phyloP scores from a whole-genome alignment of 1,284 basidiomycete species.

The Chalciporus sp. region DNA sequence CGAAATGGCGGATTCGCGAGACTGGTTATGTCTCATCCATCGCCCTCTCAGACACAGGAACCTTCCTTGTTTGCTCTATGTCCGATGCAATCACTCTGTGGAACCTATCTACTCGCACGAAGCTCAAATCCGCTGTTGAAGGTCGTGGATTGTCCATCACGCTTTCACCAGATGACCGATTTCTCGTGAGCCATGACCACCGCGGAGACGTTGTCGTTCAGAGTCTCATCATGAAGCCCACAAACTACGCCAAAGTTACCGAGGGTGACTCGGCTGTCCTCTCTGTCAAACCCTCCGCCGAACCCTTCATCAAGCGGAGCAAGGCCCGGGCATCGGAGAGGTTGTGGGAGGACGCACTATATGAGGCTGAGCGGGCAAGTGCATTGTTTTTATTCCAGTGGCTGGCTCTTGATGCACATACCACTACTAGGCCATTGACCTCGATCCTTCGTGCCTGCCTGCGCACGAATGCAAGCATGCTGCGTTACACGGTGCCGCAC shows the following conservation, averaged over 20 bases:
- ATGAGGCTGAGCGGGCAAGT: constrained; percentile 10
- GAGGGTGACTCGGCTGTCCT: no score
- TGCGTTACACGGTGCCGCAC: not conserved
- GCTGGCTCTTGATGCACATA: no score
- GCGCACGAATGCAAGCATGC: not conserved
- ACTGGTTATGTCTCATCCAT: not conserved
- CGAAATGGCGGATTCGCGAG: not conserved
- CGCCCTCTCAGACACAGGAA: not conserved
- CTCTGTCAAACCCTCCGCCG: no score
- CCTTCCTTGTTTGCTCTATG: not conserved
- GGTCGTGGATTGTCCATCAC: no score
- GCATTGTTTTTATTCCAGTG: no score
- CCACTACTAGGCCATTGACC: not conserved
- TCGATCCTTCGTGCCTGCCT: not conserved
- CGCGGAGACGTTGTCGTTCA: no score
- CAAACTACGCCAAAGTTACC: no score
- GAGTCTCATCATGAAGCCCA: no score
- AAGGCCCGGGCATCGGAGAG: not conserved
- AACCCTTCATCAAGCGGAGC: constrained; percentile 9
- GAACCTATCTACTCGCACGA: not conserved
- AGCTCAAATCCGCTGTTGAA: not conserved
- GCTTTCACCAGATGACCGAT: no score
- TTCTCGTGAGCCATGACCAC: no score
- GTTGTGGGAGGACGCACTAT: constrained; percentile 3
- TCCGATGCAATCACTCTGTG: not conserved